Evolutionary conservation across 2,329 filamentous ascomycete species (phyloP), one percentile per base, ranked within the genome.

Genomic region (Aspergillus spinulosporus): DNA sequence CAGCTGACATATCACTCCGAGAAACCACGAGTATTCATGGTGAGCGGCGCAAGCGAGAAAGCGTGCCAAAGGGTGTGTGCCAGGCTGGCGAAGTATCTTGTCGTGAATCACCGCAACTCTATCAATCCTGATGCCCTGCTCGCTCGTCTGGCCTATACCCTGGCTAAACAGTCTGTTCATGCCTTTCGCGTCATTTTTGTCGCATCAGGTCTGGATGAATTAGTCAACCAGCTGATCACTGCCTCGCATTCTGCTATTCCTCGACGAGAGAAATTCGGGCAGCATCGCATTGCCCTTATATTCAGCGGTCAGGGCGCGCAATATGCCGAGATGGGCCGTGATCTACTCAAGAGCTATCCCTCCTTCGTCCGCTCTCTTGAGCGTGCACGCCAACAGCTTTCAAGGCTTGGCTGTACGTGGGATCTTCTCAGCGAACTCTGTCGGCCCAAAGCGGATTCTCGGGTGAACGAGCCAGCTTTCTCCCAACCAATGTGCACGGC

Each of bases 271-370:
- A 54, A 54, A 31, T 36, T 29, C 11, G 45, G 45, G 1, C 45
- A 54, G 8, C 31, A 36, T 36, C 52, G 52, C 28, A 54, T 54
- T 49, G 52, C 52, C 3, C 52, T 54, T n/a, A 26, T 54, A 29
- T 54, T 54, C 36, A 54, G 52, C 29, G 52, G 52, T 4, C 52
- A 54, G 21, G 52, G 52, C 44, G 52, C 52, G 3, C 52, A 54
- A 7, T 54, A 54, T n/a, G 52, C 52, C 8, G 52, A 54, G 40
- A 54, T 54, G 52, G 52, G 52, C 14, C 52, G 52, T 7, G 52
- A 54, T 14, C 45, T 54, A 9, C 52, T 54, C 29, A 54, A 54
- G 15, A 54, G 52, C 12, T 54, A 54, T 14, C 52, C 52, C 1
- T 54, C 52, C 1, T 54, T 54, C 29, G 52, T 54, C 2, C 36